These are phyloP conservation scores for Citrus cavaleriei DNA, from an alignment of 345 rosid species.

Conservation along the genomic window DNA sequence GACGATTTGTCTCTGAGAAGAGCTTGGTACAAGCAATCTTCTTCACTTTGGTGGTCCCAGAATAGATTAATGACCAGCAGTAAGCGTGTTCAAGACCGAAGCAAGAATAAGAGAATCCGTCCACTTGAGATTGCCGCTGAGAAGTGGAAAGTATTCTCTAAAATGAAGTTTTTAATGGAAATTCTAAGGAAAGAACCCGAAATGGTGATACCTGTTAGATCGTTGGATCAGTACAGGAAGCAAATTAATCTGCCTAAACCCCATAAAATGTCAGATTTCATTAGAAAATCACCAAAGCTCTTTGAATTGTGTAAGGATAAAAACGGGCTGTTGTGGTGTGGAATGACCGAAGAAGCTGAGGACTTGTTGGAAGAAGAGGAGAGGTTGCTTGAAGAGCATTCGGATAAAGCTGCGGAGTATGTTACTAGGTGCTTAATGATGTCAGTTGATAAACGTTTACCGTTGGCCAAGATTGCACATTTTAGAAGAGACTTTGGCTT, in stretches of 20 bases:
- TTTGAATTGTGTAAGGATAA: conserved; percentile 76
- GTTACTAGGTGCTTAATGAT: conserved; percentile 82
- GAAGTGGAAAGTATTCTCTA: conserved; percentile 64
- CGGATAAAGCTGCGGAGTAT: conserved; percentile 64
- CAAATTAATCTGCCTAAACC: conserved; percentile 67
- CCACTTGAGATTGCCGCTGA: conserved; percentile 73
- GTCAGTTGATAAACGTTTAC: conserved; percentile 60
- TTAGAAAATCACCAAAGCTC: conserved; percentile 67
- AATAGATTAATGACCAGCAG: conserved; percentile 64
- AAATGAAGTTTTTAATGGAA: conserved; percentile 62
- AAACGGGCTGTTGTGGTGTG: conserved; percentile 76
- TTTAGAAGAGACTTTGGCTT: conserved; percentile 85
- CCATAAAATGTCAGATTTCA: conserved; percentile 58
- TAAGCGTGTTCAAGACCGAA: conserved; percentile 78
- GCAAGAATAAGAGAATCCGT: conserved; percentile 59
- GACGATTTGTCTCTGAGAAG: conserved; percentile 39
- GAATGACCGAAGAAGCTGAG: conserved; percentile 63
- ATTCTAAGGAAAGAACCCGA: conserved; percentile 64
- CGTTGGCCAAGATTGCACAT: conserved; percentile 59
- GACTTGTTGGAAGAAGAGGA: conserved; percentile 60
- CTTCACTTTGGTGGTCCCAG: conserved; percentile 28
- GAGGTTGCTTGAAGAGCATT: conserved; percentile 54
- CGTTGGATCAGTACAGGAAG: conserved; percentile 47
- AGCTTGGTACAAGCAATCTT: conserved; percentile 4
- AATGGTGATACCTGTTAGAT: conserved; percentile 58